A percentile compares a stretch with the other conserved stretches of the same genome.
phyloP scores from a whole-genome alignment of 1,284 basidiomycete genomes.

The Sphaerobolus stellatus region DNA sequence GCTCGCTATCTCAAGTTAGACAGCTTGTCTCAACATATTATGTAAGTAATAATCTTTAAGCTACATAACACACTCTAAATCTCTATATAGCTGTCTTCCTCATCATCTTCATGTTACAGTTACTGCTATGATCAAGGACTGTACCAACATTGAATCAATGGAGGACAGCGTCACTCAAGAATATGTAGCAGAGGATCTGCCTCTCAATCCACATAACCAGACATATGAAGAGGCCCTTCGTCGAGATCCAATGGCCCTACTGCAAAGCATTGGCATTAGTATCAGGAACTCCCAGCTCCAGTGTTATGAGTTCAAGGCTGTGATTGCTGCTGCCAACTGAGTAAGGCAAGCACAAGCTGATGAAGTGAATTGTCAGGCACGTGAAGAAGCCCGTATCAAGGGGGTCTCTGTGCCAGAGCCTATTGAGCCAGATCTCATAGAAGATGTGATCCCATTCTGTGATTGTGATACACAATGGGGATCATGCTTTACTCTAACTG shows the following conservation, averaged over 20 bases:
- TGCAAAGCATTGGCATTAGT: neutral
- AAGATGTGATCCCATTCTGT: neutral
- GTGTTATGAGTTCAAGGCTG: neutral
- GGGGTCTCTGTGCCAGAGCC: neutral
- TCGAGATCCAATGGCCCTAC: neutral
- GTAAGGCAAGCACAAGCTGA: neutral
- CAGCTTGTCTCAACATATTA: too few species aligned
- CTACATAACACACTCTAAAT: too few species aligned
- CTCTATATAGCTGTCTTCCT: neutral
- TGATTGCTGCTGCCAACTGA: neutral
- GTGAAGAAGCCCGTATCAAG: neutral
- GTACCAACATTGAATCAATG: neutral
- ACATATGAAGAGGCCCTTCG: neutral
- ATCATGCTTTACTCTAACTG: neutral
- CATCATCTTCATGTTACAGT: neutral
- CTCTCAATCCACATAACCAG: neutral
- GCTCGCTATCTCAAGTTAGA: too few species aligned
- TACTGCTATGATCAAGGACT: neutral
- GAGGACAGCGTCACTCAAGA: neutral
- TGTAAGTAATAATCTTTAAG: too few species aligned
- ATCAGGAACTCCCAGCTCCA: neutral
- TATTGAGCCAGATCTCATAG: neutral
- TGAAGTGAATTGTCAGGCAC: neutral
- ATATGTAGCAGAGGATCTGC: neutral
- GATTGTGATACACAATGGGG: too few species aligned